These are phyloP conservation scores for Myrica gale DNA, from an alignment of 306 rosid genomes.

Conservation along the genomic window DNA sequence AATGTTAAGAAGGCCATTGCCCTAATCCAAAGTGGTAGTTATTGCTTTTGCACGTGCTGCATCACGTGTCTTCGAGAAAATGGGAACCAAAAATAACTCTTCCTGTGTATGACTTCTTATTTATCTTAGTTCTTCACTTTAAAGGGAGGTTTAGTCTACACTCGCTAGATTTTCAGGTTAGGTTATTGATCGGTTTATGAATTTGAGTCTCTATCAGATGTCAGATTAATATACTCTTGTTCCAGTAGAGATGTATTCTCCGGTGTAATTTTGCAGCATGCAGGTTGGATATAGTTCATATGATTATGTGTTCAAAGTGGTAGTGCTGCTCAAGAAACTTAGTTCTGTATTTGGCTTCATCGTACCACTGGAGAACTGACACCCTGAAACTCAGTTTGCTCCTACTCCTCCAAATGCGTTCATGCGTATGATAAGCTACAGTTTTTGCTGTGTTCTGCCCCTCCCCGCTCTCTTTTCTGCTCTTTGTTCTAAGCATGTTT, in stretches of 20 bases:
- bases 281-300: neutral
- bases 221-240: neutral
- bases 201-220: neutral
- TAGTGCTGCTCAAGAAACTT: neutral
- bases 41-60: neutral
- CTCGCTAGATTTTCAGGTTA: neutral
- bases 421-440: neutral
- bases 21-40: neutral
- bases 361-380: neutral
- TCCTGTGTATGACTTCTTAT: neutral
- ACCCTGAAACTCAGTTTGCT: neutral
- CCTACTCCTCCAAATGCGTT: neutral
- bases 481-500: neutral
- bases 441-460: neutral
- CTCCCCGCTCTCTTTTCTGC: neutral
- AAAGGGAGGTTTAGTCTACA: neutral
- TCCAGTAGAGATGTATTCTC: neutral
- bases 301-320: neutral
- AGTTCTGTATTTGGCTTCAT: neutral
- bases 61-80: neutral
- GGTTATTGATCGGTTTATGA: neutral
- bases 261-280: neutral
- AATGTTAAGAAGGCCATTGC: neutral
- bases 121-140: neutral
- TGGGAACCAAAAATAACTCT: neutral